These are phyloP conservation scores for Podaxis sp. DNA, from an alignment of 768 basidiomycete species.

Conservation along the genomic window DNA sequence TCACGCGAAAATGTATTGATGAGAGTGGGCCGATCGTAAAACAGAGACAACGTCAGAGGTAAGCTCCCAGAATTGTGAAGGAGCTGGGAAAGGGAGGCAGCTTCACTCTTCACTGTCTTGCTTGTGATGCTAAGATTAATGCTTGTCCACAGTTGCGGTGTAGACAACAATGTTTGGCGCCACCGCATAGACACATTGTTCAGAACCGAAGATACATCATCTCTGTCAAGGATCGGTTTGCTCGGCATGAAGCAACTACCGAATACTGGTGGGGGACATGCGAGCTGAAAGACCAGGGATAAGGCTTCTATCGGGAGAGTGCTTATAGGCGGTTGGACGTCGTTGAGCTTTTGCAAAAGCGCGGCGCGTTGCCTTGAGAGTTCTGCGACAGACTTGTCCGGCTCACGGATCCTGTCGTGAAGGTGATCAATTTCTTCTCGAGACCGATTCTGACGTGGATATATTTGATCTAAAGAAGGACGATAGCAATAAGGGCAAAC, in stretches of 20 bases:
- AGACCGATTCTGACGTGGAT: background rate
- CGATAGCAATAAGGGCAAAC: too few relatives aligned
- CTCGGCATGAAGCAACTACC: background rate
- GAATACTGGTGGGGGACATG: background rate
- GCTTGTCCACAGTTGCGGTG: background rate
- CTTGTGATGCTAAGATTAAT: background rate
- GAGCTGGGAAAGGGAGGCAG: background rate
- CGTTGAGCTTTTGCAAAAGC: background rate
- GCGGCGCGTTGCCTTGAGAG: background rate
- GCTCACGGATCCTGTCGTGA: background rate
- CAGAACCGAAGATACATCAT: background rate
- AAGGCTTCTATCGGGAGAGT: background rate
- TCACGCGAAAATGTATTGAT: background rate
- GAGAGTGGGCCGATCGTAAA: background rate
- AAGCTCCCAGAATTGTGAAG: background rate
- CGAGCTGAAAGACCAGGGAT: background rate
- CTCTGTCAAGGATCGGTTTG: background rate
- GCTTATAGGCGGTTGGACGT: background rate
- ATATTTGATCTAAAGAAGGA: too few relatives aligned
- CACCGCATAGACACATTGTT: background rate
- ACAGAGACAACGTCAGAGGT: background rate
- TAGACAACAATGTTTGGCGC: background rate
- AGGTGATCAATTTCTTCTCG: background rate
- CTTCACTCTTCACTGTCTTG: background rate
- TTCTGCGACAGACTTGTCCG: background rate